Evolutionary conservation across 495 filamentous ascomycete genomes (phyloP), one percentile per base, ranked within the genome.

Genomic region (Annulohypoxylon nitens): DNA sequence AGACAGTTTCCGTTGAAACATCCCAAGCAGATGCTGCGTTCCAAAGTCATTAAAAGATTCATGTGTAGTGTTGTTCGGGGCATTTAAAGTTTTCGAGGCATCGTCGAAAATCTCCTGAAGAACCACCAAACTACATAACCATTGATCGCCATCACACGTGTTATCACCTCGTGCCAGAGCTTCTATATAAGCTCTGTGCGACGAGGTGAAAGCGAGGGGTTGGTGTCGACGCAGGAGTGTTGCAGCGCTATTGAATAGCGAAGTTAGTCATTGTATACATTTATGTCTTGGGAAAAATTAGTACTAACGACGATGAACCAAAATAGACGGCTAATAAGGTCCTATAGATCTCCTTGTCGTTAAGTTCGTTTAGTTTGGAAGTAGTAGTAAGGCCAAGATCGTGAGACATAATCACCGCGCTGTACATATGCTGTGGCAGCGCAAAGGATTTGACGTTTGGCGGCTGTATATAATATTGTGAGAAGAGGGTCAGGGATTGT

Each of bases 391-490:
- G 62, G 3, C 45, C 67, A 33, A 74, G 71, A 30, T 74, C 71
- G 10, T 74, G 67, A 30, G 66, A 65, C 71, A 74, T 74, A n/a
- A 69, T 62, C 50, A 74, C 62, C 11, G 71, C 71, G 34, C 71
- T 70, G 12, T 74, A 74, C 12, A 69, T 18, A 30, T 74, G 71
- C 20, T 74, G 71, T n/a, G 71, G 71, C 2, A 74, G 48, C 34
- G 66, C 71, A 8, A 74, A 74, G 0, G 66, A n/a, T 14, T 53
- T 66, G 23, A 69, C 63, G 4, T 74, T 48, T 1, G 66, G 66
- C 5, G 71, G 71, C 6, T 74, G 71, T 47, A 74, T 67, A 33
- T 74, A 74, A 39, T 74, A 74, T 50, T 74, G 71, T 10, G 71
- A 74, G 57, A 70, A 74, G 25, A 74, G 62, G 26, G 67, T 33